phyloP scores from a whole-genome alignment of 441 rosid species.

The Populus hybrid region DNA sequence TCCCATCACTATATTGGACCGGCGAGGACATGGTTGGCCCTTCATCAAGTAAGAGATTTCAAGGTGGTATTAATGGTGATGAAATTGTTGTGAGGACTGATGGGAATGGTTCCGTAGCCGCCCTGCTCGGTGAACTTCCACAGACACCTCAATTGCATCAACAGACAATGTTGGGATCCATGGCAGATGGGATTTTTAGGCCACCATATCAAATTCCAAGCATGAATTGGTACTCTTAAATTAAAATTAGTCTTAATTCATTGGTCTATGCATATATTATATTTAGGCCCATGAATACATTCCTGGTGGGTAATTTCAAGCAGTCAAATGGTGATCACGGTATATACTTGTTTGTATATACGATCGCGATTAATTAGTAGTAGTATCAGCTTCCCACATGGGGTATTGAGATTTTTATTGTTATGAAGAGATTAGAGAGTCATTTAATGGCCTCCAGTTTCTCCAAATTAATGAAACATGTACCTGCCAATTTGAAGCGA shows the following conservation, averaged over 20 bases:
- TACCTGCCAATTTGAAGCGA: conserved; percentile 30
- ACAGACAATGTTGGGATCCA: conserved; percentile 41
- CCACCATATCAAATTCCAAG: conserved; percentile 58
- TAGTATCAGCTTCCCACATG: conserved; percentile 1
- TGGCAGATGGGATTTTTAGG: conserved; percentile 49
- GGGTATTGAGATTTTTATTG: conserved; percentile 30
- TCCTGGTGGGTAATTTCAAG: conserved; percentile 15
- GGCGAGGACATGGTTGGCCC: conserved; percentile 27
- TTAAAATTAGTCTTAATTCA: conserved; percentile 7
- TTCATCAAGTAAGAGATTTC: conserved; percentile 45
- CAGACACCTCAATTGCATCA: conserved; percentile 50
- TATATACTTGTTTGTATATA: conserved; percentile 4
- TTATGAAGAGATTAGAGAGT: conserved; percentile 10
- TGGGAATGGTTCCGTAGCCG: conserved; percentile 27
- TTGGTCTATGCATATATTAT: conserved; percentile 3
- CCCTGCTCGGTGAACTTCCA: conserved; percentile 46
- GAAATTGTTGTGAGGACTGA: conserved; percentile 34
- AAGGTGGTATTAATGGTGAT: conserved; percentile 17
- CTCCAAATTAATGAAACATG: conserved; percentile 1
- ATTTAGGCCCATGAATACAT: not conserved
- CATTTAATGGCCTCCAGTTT: conserved; percentile 17
- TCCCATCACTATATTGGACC: conserved; percentile 39
- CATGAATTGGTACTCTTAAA: conserved; percentile 64
- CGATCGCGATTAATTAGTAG: conserved; percentile 1
- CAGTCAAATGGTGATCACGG: not conserved